Evolutionary conservation across 2,329 filamentous ascomycete species (phyloP).

Genomic region (Exserohilum turcica): DNA sequence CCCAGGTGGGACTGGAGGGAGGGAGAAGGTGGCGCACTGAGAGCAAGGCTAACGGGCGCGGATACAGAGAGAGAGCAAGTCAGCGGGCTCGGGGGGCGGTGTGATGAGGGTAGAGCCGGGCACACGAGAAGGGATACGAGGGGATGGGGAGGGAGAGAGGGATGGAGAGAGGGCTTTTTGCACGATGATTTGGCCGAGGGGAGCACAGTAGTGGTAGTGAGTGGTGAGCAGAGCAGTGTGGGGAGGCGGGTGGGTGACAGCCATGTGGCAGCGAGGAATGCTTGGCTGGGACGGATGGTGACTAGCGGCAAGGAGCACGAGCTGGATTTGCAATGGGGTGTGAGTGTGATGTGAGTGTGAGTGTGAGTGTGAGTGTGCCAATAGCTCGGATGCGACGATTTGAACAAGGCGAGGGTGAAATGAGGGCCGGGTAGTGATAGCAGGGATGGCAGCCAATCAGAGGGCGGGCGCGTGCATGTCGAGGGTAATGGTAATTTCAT

Average conservation of each 20-base stretch:
- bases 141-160: no score
- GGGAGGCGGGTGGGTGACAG: not conserved
- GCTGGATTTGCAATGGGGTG: conserved; percentile 10
- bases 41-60: not conserved
- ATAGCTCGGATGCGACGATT: conserved; percentile 14
- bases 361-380: no score
- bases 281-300: conserved; percentile 3
- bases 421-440: conserved; percentile 16
- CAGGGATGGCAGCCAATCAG: conserved; percentile 29
- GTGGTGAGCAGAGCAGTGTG: no score
- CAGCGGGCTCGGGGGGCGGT: no score
- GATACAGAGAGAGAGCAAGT: not conserved
- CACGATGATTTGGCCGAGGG: no score
- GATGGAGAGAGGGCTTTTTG: no score
- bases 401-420: conserved; percentile 18
- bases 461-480: conserved; percentile 21
- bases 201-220: no score
- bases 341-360: no score
- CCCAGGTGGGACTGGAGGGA: not conserved
- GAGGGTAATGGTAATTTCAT: conserved; percentile 32
- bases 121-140: no score
- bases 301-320: conserved; percentile 2
- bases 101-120: no score
- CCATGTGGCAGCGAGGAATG: conserved; percentile 6
- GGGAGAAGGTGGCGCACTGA: not conserved